A percentile compares a stretch with the other conserved stretches of the same genome.
Conservation (phyloP, 2,329 filamentous ascomycete genomes). For the Penicillium concentricum region DNA sequence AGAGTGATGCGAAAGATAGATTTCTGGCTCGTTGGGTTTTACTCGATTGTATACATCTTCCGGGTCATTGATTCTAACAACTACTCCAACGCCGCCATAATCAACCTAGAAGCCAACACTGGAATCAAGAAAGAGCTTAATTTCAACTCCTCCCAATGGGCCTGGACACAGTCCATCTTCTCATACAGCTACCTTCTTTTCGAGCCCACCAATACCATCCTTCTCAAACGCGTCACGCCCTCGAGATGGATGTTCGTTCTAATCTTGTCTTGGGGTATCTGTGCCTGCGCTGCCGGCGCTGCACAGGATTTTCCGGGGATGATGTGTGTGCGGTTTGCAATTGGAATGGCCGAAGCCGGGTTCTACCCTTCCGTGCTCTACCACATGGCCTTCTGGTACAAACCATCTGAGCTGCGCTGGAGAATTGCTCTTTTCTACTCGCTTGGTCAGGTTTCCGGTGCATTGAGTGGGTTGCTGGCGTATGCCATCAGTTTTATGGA, state of each 20-base stretch:
- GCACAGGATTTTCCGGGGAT: conserved; percentile 37
- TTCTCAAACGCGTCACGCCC: conserved; percentile 37
- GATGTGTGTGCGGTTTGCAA: conserved; percentile 41
- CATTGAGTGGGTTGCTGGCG: conserved; percentile 36
- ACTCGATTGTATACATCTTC: conserved; percentile 43
- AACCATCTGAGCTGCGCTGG: conserved; percentile 35
- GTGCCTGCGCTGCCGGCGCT: conserved; percentile 37
- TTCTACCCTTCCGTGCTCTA: conserved; percentile 39
- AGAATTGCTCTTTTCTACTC: conserved; percentile 42
- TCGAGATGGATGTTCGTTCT: conserved; percentile 40
- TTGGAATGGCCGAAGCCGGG: conserved; percentile 38
- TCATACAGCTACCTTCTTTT: conserved; percentile 43
- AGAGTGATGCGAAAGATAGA: conserved; percentile 37
- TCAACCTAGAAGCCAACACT: conserved; percentile 42
- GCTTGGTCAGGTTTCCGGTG: conserved; percentile 35
- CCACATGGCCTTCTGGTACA: conserved; percentile 44
- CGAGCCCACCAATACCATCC: conserved; percentile 41
- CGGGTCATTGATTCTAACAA: conserved; percentile 42
- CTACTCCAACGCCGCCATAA: conserved; percentile 44
- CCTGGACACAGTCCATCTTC: conserved; percentile 44
- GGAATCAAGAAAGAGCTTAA: conserved; percentile 42
- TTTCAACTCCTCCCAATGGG: conserved; percentile 35
- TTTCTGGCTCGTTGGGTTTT: conserved; percentile 29
- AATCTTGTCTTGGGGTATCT: conserved; percentile 39
- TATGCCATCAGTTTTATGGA: conserved; percentile 43